Base-by-base conservation (phyloP, 225 moss, liverwort and hornwort species). In the Pseudoscleropodium purum region DNA sequence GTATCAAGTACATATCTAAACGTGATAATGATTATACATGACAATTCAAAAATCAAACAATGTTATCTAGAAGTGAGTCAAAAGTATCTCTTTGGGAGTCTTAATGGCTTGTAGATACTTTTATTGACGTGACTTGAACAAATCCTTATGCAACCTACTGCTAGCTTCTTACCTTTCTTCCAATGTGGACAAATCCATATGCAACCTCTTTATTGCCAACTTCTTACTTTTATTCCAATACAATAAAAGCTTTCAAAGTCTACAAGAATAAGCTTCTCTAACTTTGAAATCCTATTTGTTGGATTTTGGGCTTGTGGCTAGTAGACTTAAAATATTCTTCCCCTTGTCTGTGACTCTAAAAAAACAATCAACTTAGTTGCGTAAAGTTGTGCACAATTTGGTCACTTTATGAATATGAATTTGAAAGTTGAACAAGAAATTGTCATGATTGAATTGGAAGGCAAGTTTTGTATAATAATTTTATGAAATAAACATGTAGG, bases 61-160 rank as follows among this genome's bases (percentile, higher is more conserved):
- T 0, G 0, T 13, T 51, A 34, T 51, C 8, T 0, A 76, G 1
- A 0, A 76, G 1, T 33, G 33, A 51, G 11, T 51, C 20, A 52
- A 14, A 34, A 52, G 21, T 15, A 0, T 34, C 34, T 51, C 21
- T 77, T 8, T 52, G 8, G 3, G 0, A 52, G 23, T 36, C 51
- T 23, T 14, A 34, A 34, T 21, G 20, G 13, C 7, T 13, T 33
- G 2, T 51, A 49, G 7, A 27, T 76, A 20, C 2, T 34, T 30
- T 45, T 52, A 13, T 34, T 34, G 34, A 76, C 23, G 21, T 34
- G 2, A 51, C 34, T 34, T 52, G 5, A 21, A 52, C 5, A 76
- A 51, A 34, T 30, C 3, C 1, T 12, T 51, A 34, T 13, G 13
- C 34, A 76, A 33, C 8, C 13, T 34, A 51, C 2, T 51, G 0